Base-by-base conservation (phyloP, 352 stramenopile species). In the Pythium oligandrum region DNA sequence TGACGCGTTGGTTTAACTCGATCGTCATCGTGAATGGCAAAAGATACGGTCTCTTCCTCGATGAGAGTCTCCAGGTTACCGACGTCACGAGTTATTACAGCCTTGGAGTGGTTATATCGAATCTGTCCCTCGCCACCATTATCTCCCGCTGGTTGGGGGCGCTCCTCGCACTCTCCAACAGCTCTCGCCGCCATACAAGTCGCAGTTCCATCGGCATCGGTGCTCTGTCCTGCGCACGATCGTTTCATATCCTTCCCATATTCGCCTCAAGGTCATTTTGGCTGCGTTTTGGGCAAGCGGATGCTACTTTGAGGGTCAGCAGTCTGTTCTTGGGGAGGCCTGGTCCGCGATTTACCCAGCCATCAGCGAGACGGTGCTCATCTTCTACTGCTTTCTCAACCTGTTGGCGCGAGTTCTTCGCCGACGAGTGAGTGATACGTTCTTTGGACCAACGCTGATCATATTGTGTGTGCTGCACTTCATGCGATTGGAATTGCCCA, bases 331-430 rank as follows among this genome's bases (percentile, higher is more conserved):
- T 9, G 68, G 63, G 6, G 68, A 82, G 36, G 61, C 64, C 4
- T 80, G 70, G 66, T 80, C 73, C 47, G 59, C 68, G n/a, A 66
- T 83, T 10, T 86, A 82, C 44, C 70, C 68, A 0, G 55, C 57
- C 2, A 61, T 83, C 31, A 51, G 44, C 9, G 75, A 82, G 57
- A 53, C 70, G 6, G 47, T 67, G 4, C 55, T 82, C 1, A 50
- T 83, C 3, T 68, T 64, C 43, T 83, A 68, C 65, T 77, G 68
- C 12, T 32, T 81, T 42, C 53, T 78, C 46, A 82, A 86, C 51
- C 57, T 78, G 12, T 11, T 66, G 4, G 61, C 67, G 40, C 80
- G 78, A 42, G 48, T 75, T 26, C 44, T 61, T 17, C 57, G 70
- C 8, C 61, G 60, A 0, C 70, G 70, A 6, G 56, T 75, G n/a